Base-by-base conservation (phyloP, 2,329 filamentous ascomycete genomes). In the Zymoseptoria pseudotritici region DNA sequence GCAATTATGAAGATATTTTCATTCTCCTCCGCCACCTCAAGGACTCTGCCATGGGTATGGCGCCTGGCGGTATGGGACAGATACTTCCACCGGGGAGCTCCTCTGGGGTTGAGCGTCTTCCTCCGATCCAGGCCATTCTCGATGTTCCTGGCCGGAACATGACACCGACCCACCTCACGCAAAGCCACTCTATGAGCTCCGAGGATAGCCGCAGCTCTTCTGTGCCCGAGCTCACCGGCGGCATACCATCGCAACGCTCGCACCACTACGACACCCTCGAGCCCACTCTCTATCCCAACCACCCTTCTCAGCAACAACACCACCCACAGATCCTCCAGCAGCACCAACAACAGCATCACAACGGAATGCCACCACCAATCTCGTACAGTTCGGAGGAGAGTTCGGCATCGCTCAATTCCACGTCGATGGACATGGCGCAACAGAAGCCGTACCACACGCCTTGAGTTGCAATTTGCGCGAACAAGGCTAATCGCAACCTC, bases 1-100 rank as follows among this genome's bases (percentile, higher is more conserved):
- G 60, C 26, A 57, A 57, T 10, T 62, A 66, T 54, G 65, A 67
- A 42, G 64, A 69, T 46, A 56, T 68, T 8, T 68, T 67, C 56
- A 46, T 55, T 3, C 54, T 70, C 5, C 56, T 70, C 29, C 65
- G 63, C 55, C 61, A 62, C 49, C 54, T 63, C 55, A 64, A 61
- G 49, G 64, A 66, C 10, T 55, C 56, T 19, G 53, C 60, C 2
- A 56, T 61, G 24, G 63, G 58, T 52, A 58, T 63, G 22, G 57
- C 57, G 13, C 58, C 52, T 26, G 22, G 13, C 36, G 36, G 52
- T n/a, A 53, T 46, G 31, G 53, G 56, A 50, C 59, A 46, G 19
- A 21, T 36, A 11, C 50, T 57, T 22, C 53, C 56, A 9, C 56
- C 50, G 10, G 55, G 31, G 10, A 46, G 11, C 36, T 46, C 36